phyloP scores from a whole-genome alignment of 768 basidiomycete genomes.

The Stropharia rugosoannulata region DNA sequence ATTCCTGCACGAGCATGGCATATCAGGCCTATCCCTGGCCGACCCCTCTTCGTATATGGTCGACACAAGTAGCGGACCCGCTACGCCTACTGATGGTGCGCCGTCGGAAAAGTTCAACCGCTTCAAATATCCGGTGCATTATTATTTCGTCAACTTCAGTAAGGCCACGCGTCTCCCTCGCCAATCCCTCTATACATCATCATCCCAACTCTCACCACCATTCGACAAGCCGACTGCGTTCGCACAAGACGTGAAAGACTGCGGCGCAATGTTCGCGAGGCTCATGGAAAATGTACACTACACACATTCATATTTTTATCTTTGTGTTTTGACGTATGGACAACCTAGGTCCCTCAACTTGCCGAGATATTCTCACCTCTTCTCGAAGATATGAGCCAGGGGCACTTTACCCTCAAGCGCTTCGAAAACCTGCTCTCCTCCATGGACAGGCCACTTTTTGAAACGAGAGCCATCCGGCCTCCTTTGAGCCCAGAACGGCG shows the following conservation, averaged over 20 bases:
- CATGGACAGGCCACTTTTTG: background rate
- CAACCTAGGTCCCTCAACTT: slow-evolving; percentile 38
- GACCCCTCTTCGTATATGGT: slow-evolving; percentile 40
- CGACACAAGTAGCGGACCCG: slow-evolving; percentile 35
- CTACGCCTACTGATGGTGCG: slow-evolving; percentile 1
- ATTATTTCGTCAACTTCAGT: slow-evolving; percentile 33
- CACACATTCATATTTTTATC: background rate
- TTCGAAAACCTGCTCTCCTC: slow-evolving; percentile 31
- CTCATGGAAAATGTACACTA: slow-evolving; percentile 33
- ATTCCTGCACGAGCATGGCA: slow-evolving; percentile 46
- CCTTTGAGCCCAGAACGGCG: background rate
- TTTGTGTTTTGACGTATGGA: background rate
- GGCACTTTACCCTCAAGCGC: slow-evolving; percentile 48
- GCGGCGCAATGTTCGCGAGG: slow-evolving; percentile 36
- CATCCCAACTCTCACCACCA: slow-evolving; percentile 12
- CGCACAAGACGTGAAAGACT: slow-evolving; percentile 38
- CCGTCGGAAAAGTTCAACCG: slow-evolving; percentile 30
- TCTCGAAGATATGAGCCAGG: slow-evolving; percentile 45
- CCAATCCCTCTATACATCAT: slow-evolving; percentile 11
- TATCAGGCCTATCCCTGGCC: slow-evolving; percentile 35
- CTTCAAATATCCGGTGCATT: slow-evolving; percentile 34
- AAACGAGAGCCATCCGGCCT: background rate
- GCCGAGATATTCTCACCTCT: slow-evolving; percentile 40
- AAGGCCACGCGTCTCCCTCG: slow-evolving; percentile 17
- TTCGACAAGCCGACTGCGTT: slow-evolving; percentile 18